Base-by-base conservation (phyloP, 768 basidiomycete genomes). In the Leccinellum rugosiceps region DNA sequence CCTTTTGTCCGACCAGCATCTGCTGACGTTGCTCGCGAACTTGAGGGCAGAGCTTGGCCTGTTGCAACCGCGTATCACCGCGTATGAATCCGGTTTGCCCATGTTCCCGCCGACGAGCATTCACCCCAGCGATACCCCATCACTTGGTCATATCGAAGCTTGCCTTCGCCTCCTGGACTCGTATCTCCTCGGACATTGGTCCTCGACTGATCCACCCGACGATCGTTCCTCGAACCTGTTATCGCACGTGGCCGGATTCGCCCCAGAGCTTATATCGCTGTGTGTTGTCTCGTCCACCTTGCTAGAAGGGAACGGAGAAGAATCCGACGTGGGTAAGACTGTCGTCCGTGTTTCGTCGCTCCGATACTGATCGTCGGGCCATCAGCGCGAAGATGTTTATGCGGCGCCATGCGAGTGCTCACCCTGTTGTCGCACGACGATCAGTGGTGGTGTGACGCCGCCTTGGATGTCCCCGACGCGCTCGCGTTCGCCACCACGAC, bases 381-480 rank as follows among this genome's bases (percentile, higher is more conserved):
- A 35, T 43, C 50, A 77, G 79, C 77, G 5, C 72, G 72, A 51
- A 76, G 72, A 61, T 87, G 85, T 58, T 67, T 85, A 34, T 83
- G 87, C 47, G 75, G 80, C 1, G 73, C 78, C 2, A 76, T 92
- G 5, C 83, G 88, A 1, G 81, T 89, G 13, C 80, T 91, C 35
- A 84, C 92, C 55, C 87, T 83, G 50, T 72, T 91, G 8, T 89
- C 88, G 0, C 88, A 91, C 63, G 78, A 79, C 23, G 80, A 85
- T 62, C 68, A 72, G 23, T 61, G 62, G 11, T 92, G 89, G 88
- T 81, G 80, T 35, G 60, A 65, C 30, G 77, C 76, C 43, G 71
- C 88, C n/a, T 63, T 83, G 3, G 71, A 77, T 13, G 74, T 80
- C n/a, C 71, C 77, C 3, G 71, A 69, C 50, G 75, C 80, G 7